Percentiles rank a stretch among this genome's conserved stretches.
Evolutionary conservation across 768 basidiomycete genomes (phyloP).

Genomic region (Imleria badia): DNA sequence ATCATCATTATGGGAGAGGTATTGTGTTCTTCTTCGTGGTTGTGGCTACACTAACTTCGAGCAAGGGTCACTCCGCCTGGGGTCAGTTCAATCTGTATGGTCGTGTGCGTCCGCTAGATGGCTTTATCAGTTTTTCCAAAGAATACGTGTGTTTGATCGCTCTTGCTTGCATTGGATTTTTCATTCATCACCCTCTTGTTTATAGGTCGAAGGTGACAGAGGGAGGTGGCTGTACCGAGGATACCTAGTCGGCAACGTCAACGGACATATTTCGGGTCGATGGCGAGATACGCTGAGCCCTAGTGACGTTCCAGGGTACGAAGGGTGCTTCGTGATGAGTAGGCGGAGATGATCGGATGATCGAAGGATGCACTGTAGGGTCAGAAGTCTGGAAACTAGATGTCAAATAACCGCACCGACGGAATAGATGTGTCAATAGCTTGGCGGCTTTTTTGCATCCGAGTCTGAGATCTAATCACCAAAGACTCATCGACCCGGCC

Average conservation of each 20-base stretch:
- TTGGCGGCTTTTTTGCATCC: not conserved
- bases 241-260: slow-evolving; percentile 67
- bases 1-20: slow-evolving; percentile 78
- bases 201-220: slow-evolving; percentile 65
- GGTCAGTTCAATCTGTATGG: slow-evolving; percentile 82
- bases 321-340: slow-evolving; percentile 82
- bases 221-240: slow-evolving; percentile 88
- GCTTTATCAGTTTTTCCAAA: slow-evolving; percentile 78
- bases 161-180: not conserved
- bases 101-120: slow-evolving; percentile 78
- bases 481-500: not conserved
- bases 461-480: not conserved
- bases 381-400: not conserved
- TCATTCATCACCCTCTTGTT: not conserved
- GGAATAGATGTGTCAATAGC: not conserved
- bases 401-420: not conserved
- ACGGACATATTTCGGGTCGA: slow-evolving; percentile 75
- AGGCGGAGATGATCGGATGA: slow-evolving; percentile 45
- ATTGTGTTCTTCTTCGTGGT: not conserved
- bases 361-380: not conserved
- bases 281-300: slow-evolving; percentile 86
- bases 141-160: slow-evolving; percentile 61
- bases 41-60: slow-evolving; percentile 4
- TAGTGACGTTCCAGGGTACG: slow-evolving; percentile 64
- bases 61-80: slow-evolving; percentile 90